A percentile compares a stretch with the other conserved stretches of the same genome.
Evolutionary conservation across 2,329 filamentous ascomycete genomes (phyloP).

Genomic region (Monilinia laxa): DNA sequence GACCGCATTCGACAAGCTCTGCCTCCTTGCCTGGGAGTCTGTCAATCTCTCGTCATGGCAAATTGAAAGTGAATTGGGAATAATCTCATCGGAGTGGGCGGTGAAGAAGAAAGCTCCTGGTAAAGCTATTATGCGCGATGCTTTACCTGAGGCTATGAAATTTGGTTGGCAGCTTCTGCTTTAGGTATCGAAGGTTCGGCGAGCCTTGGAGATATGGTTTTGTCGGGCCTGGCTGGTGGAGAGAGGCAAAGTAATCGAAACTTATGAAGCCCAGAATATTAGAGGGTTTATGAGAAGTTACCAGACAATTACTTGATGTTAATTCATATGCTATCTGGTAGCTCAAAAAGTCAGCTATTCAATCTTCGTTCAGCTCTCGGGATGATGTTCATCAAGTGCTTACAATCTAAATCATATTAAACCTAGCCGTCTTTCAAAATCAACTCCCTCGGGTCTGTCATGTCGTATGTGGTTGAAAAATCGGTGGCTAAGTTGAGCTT

Average conservation of each 20-base stretch:
- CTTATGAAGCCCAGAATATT: not conserved
- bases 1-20: slow-evolving; percentile 1
- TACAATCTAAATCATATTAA: not conserved
- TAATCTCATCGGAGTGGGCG: slow-evolving; percentile 1
- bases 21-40: not conserved
- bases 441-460: not conserved
- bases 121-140: slow-evolving; percentile 3
- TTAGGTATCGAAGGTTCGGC: not conserved
- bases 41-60: not conserved
- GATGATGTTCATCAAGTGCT: not conserved
- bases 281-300: not conserved
- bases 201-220: not conserved
- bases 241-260: not conserved
- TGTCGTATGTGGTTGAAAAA: too few relatives aligned
- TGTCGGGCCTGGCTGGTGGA: not conserved
- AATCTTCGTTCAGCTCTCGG: not conserved
- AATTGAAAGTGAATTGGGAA: not conserved
- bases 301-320: not conserved
- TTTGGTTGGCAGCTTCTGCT: not conserved
- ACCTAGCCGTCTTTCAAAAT: not conserved
- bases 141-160: not conserved
- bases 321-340: not conserved
- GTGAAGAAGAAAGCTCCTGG: slow-evolving; percentile 7
- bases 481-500: too few relatives aligned
- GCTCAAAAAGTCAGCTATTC: not conserved